These are phyloP conservation scores for Claviceps spartinae DNA, from an alignment of 2,329 filamentous ascomycete species.

Conservation along the genomic window DNA sequence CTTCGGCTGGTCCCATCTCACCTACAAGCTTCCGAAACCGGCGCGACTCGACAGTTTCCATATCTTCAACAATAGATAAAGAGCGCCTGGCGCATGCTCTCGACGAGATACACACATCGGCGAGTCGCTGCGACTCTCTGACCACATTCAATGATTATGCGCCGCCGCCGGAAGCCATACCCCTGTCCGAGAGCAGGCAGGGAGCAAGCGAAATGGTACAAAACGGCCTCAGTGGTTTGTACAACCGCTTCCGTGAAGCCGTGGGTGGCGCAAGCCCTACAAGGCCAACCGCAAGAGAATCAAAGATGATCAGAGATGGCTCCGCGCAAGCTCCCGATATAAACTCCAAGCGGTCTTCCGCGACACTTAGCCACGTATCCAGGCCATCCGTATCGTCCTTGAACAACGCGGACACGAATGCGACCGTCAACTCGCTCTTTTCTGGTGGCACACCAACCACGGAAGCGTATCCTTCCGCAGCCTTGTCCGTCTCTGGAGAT, in stretches of 20 bases:
- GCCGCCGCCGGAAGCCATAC: constrained; percentile 47
- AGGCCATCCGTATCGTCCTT: constrained; percentile 28
- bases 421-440: constrained; percentile 16
- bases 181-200: constrained; percentile 51
- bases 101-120: constrained; percentile 76
- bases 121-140: constrained; percentile 70
- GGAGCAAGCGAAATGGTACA: constrained; percentile 63
- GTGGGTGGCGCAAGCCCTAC: constrained; percentile 52
- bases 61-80: constrained; percentile 40
- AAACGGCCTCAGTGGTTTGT: constrained; percentile 77
- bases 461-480: constrained; percentile 24
- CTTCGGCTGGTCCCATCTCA: constrained; percentile 13
- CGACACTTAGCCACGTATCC: constrained; percentile 25
- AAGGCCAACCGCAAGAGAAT: constrained; percentile 22
- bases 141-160: constrained; percentile 94
- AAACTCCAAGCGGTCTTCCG: constrained; percentile 30
- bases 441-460: constrained; percentile 19
- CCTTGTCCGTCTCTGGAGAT: constrained; percentile 22
- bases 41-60: constrained; percentile 26
- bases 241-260: constrained; percentile 70
- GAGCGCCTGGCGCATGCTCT: constrained; percentile 65
- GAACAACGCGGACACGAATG: constrained; percentile 26
- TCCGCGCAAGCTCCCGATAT: constrained; percentile 9
- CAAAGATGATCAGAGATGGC: constrained; percentile 22
- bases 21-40: constrained; percentile 20